Percentiles rank a stretch among this genome's conserved stretches.
phyloP scores from a whole-genome alignment of 306 rosid genomes.

The Fragaria nilgerrensis region DNA sequence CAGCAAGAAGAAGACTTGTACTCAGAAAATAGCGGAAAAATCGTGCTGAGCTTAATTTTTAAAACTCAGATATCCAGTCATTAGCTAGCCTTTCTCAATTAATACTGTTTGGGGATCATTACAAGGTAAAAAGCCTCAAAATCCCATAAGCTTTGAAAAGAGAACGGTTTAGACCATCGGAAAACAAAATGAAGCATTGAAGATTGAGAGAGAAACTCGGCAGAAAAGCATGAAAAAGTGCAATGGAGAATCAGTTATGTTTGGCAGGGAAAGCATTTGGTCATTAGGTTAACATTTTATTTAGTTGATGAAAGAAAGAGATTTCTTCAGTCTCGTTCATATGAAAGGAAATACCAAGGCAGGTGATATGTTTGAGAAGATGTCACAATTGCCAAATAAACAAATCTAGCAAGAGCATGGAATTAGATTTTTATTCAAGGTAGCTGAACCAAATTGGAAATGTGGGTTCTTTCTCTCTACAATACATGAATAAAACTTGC shows the following conservation, averaged over 20 bases:
- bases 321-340: background rate
- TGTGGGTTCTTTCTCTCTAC: background rate
- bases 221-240: background rate
- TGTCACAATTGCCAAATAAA: background rate
- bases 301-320: background rate
- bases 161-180: background rate
- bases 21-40: background rate
- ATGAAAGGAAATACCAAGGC: background rate
- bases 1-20: constrained; percentile 7
- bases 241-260: background rate
- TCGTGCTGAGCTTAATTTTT: background rate
- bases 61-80: background rate
- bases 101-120: background rate
- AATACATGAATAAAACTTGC: background rate
- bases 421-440: background rate
- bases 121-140: background rate
- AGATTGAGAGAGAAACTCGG: background rate
- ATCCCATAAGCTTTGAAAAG: background rate
- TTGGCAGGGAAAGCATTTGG: constrained; percentile 2
- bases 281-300: background rate
- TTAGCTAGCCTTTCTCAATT: background rate
- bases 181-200: background rate
- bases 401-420: background rate
- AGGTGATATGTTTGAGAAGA: background rate
- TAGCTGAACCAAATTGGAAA: background rate